Evolutionary conservation across 2,329 filamentous ascomycete genomes (phyloP).

Genomic region (Botrytis hyacinthi): DNA sequence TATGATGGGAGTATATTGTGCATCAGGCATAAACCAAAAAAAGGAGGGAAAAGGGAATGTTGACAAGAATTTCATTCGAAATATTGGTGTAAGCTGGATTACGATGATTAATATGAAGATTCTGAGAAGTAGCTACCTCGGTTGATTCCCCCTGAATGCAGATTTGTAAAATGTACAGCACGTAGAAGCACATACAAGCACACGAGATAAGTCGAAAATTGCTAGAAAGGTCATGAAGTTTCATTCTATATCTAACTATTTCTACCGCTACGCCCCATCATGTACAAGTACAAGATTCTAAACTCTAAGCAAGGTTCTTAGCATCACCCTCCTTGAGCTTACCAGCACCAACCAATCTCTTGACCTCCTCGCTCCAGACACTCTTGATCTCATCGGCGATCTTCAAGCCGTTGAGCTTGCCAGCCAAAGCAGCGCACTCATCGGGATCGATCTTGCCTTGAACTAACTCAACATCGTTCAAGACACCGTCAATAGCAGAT

Average conservation of each 20-base stretch:
- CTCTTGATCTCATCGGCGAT: conserved; percentile 81
- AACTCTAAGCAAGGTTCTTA: conserved; percentile 56
- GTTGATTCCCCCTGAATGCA: not conserved
- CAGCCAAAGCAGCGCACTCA: conserved; percentile 80
- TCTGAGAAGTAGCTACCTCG: not conserved
- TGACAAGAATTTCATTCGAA: not conserved
- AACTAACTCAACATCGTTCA: conserved; percentile 81
- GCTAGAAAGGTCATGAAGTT: not conserved
- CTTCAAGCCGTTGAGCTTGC: conserved; percentile 76
- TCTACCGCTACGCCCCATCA: not conserved
- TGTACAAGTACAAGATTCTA: conserved; percentile 6
- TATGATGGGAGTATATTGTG: not conserved
- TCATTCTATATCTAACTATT: conserved; percentile 19
- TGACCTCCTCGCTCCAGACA: conserved; percentile 75
- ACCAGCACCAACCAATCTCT: conserved; percentile 74
- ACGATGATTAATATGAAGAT: not conserved
- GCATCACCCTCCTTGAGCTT: conserved; percentile 83
- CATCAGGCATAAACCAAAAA: not conserved
- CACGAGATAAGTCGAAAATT: not conserved
- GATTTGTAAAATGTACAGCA: not conserved
- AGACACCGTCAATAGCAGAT: conserved; percentile 74
- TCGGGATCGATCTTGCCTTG: conserved; percentile 88
- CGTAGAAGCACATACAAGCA: not conserved
- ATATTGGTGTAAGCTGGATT: not conserved
- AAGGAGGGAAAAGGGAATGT: not conserved